Percentiles rank a stretch among this genome's conserved stretches.
phyloP scores from a whole-genome alignment of 805 yeast genomes.

The Candida oleophila region DNA sequence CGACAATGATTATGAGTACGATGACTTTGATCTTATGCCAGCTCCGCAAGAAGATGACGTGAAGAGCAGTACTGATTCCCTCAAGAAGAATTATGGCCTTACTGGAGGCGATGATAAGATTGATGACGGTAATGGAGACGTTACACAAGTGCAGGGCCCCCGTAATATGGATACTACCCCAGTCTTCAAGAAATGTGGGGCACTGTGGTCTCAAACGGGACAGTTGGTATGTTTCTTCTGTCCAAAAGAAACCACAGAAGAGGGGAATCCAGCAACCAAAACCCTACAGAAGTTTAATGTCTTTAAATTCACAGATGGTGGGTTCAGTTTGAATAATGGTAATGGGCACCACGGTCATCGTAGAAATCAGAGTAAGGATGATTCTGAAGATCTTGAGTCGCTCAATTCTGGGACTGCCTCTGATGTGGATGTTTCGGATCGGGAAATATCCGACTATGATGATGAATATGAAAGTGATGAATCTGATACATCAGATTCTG shows the following conservation, averaged over 20 bases:
- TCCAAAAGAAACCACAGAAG: slow-evolving; percentile 41
- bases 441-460: slow-evolving; percentile 17
- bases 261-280: slow-evolving; percentile 34
- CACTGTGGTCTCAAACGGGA: slow-evolving; percentile 80
- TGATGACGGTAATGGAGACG: not conserved
- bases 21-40: slow-evolving; percentile 40
- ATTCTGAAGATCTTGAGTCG: slow-evolving; percentile 7
- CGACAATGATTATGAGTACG: slow-evolving; percentile 30
- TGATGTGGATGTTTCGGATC: slow-evolving; percentile 19
- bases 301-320: slow-evolving; percentile 46
- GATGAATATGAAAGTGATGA: slow-evolving; percentile 8
- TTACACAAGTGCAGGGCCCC: not conserved
- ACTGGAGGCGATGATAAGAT: not conserved
- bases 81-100: slow-evolving; percentile 9
- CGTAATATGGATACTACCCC: slow-evolving; percentile 77
- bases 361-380: not conserved
- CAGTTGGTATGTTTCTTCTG: slow-evolving; percentile 80
- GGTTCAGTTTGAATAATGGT: slow-evolving; percentile 38
- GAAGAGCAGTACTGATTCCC: slow-evolving; percentile 18
- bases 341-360: slow-evolving; percentile 13
- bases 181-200: slow-evolving; percentile 91
- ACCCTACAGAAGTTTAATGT: slow-evolving; percentile 48
- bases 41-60: slow-evolving; percentile 40
- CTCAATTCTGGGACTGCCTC: slow-evolving; percentile 5
- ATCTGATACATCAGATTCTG: slow-evolving; percentile 2